Evolutionary conservation across 1,284 basidiomycete genomes (phyloP).

Genomic region (Ganoderma lingzhi): DNA sequence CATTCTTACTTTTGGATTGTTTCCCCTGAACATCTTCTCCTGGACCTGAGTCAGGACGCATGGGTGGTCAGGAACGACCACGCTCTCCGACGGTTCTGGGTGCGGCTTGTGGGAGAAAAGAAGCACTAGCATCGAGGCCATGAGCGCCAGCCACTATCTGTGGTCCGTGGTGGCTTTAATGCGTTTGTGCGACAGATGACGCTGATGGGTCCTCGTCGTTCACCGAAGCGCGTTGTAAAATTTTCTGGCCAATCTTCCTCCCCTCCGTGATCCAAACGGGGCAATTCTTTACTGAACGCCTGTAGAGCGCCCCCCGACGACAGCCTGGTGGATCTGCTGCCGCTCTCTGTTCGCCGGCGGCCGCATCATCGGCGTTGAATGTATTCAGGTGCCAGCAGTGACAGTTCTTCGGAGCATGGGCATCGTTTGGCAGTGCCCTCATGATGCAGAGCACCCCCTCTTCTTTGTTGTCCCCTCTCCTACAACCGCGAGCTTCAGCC

Average conservation of each 20-base stretch:
- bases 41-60: neutral
- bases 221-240: neutral
- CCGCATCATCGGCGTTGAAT: conserved; percentile 2
- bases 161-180: neutral
- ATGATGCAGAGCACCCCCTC: conserved; percentile 4
- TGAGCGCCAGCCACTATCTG: conserved; percentile 2
- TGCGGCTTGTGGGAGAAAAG: neutral
- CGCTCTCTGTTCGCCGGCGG: neutral
- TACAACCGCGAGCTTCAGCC: conserved; percentile 12
- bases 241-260: neutral
- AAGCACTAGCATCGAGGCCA: neutral
- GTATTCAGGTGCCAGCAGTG: conserved; percentile 1
- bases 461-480: conserved; percentile 17
- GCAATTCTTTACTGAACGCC: conserved; percentile 8
- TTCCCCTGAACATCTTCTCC: neutral
- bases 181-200: neutral
- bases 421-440: neutral
- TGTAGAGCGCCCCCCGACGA: conserved; percentile 2
- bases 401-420: conserved; percentile 8
- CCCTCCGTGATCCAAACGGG: neutral
- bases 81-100: neutral
- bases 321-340: neutral
- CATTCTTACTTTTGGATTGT: neutral
- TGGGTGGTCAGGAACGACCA: neutral
- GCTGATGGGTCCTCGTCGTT: neutral